Base-by-base conservation (phyloP, 805 yeast species). In the Wickerhamomyces pijperi region DNA sequence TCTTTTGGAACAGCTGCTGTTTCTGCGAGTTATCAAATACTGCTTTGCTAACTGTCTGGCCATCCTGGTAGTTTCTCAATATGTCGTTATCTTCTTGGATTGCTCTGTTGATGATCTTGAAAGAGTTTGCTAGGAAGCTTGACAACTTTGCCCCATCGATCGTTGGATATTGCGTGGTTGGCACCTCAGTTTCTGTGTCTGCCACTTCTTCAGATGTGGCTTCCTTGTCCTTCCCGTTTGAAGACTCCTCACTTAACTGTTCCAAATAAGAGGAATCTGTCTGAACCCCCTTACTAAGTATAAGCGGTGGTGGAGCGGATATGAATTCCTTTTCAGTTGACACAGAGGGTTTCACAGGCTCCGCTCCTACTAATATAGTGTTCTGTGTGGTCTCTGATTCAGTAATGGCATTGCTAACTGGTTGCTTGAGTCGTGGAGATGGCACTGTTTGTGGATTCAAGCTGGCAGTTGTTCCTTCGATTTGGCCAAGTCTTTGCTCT, bases 401-500 rank as follows among this genome's bases (percentile, higher is more conserved):
- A 21, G 23, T 21, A 21, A 21, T 9, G 9, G 6, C 9, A 21
- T 6, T 9, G 23, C 9, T 21, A 9, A 9, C 9, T 21, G 23
- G 9, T 21, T 6, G 23, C 9, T 6, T 21, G 23, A 21, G 6
- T 21, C 9, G 6, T 21, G 6, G 23, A 7, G 23, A 7, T 7
- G 23, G 23, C 6, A 21, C 23, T 7, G 29, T 8, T 4, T 25
- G 29, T 20, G 32, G 38, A 4, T 11, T 19, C 32, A n/a, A n/a
- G n/a, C 20, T 15, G 32, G 36, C 19, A 20, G 36, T 25, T 16
- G 38, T 28, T 34, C 36, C 12, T 37, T 36, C 25, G 13, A 8
- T 25, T 12, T 25, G 29, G 13, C n/a, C 14, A 25, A 25, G 29
- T 25, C 33, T 56, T 40, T 53, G 59, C 37, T 61, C 68, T 25